phyloP scores from a whole-genome alignment of 192 early-diverging fungal species.

The Gryganskiella cystojenkinii region DNA sequence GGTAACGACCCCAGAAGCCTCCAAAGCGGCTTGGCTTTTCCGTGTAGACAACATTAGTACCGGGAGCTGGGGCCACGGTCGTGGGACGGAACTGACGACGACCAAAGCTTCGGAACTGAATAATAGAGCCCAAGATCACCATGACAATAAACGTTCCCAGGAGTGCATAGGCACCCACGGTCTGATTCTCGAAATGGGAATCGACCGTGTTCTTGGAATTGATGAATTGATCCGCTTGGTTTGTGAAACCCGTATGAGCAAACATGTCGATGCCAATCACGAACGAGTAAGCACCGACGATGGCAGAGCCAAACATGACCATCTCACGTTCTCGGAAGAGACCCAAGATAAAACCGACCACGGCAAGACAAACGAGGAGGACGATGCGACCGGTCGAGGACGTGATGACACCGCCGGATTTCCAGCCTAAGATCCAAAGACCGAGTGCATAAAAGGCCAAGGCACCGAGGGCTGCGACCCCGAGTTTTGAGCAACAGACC shows the following conservation, averaged over 20 bases:
- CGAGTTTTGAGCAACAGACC: constrained; percentile 44
- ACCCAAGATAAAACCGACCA: constrained; percentile 25
- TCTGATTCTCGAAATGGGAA: constrained; percentile 13
- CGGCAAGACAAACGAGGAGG: constrained; percentile 28
- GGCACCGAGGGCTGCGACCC: constrained; percentile 47
- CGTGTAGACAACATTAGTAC: constrained; percentile 1
- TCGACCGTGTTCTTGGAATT: constrained; percentile 8
- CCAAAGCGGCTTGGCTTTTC: constrained; percentile 7
- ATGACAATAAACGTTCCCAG: constrained; percentile 14
- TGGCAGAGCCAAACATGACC: constrained; percentile 57
- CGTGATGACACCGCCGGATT: constrained; percentile 35
- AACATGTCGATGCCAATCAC: constrained; percentile 66
- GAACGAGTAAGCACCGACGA: constrained; percentile 57
- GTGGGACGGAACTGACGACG: not conserved
- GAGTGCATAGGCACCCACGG: constrained; percentile 9
- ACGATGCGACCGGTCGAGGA: constrained; percentile 48
- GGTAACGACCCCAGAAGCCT: constrained; percentile 8
- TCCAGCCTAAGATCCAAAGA: constrained; percentile 60
- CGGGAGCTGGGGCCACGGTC: constrained; percentile 1
- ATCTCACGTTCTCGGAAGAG: constrained; percentile 65
- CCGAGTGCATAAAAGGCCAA: constrained; percentile 52
- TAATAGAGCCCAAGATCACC: constrained; percentile 2
- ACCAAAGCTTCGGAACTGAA: constrained; percentile 22
- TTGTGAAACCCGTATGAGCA: constrained; percentile 57
- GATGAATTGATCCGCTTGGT: constrained; percentile 6